A percentile compares a stretch with the other conserved stretches of the same genome.
These are phyloP conservation scores for Solanum neorickii DNA, from an alignment of 257 asterid species.

Conservation along the genomic window DNA sequence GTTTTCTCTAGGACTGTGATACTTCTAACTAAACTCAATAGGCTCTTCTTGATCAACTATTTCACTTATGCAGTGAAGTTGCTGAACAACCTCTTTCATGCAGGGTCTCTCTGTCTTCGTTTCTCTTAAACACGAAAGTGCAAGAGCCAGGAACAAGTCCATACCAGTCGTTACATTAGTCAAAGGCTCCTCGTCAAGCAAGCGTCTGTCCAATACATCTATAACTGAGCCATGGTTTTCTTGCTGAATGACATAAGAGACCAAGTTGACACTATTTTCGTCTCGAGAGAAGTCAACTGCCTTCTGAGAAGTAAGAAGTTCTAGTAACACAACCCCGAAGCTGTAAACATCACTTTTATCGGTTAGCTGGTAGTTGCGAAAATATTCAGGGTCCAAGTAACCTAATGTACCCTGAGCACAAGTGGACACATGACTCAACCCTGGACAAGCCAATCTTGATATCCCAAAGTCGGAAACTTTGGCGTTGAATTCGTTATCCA, in stretches of 20 bases:
- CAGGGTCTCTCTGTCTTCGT: slow-evolving; percentile 30
- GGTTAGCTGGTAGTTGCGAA: slow-evolving; percentile 22
- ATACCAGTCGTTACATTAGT: neutral
- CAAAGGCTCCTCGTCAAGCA: slow-evolving; percentile 17
- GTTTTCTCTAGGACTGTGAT: neutral
- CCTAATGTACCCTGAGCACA: slow-evolving; percentile 41
- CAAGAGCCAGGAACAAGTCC: slow-evolving; percentile 14
- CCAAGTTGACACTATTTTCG: slow-evolving; percentile 21
- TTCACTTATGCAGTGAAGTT: slow-evolving; percentile 15
- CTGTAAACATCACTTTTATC: slow-evolving; percentile 41
- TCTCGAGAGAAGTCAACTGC: slow-evolving; percentile 23
- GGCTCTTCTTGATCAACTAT: slow-evolving; percentile 5
- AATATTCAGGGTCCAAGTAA: slow-evolving; percentile 34
- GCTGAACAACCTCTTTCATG: slow-evolving; percentile 26
- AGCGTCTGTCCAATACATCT: slow-evolving; percentile 24
- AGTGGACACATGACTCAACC: slow-evolving; percentile 31
- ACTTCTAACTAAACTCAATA: neutral
- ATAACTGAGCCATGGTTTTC: slow-evolving; percentile 8
- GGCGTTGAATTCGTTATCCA: slow-evolving; percentile 20
- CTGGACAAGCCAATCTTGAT: slow-evolving; percentile 29
- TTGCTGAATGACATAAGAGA: slow-evolving; percentile 13
- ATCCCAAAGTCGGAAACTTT: slow-evolving; percentile 37
- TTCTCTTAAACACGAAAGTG: slow-evolving; percentile 27
- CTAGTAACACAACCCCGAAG: slow-evolving; percentile 32
- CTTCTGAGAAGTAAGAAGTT: slow-evolving; percentile 28